phyloP scores from a whole-genome alignment of 2,329 filamentous ascomycete genomes.

The Fusarium sp. region DNA sequence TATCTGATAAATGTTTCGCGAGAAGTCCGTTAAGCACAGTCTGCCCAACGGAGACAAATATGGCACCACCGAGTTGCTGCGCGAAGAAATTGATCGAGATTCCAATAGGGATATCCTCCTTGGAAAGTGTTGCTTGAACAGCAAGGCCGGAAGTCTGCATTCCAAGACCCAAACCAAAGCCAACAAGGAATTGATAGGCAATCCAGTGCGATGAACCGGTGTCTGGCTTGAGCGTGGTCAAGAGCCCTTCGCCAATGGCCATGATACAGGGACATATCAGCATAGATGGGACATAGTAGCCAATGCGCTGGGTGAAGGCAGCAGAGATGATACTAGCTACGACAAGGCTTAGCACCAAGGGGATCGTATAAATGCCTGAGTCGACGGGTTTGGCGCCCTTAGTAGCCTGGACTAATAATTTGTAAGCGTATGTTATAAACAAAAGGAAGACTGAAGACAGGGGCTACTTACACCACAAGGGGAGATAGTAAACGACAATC shows the following conservation, averaged over 20 bases:
- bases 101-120: conserved; percentile 62
- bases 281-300: conserved; percentile 69
- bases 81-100: conserved; percentile 65
- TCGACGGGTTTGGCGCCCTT: conserved; percentile 60
- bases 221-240: conserved; percentile 61
- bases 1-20: conserved; percentile 46
- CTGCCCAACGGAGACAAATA: conserved; percentile 66
- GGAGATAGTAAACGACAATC: conserved; percentile 62
- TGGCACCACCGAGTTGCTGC: conserved; percentile 66
- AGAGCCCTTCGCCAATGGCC: conserved; percentile 62
- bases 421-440: conserved; percentile 20
- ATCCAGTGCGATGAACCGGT: conserved; percentile 64
- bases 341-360: conserved; percentile 64
- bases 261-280: conserved; percentile 58
- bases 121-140: conserved; percentile 61
- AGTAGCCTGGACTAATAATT: conserved; percentile 61
- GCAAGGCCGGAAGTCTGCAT: conserved; percentile 67
- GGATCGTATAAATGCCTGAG: conserved; percentile 65
- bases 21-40: conserved; percentile 60
- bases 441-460: background rate
- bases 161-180: conserved; percentile 65
- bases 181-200: conserved; percentile 65
- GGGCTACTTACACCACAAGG: conserved; percentile 60
- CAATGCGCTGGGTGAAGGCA: conserved; percentile 58
- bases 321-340: conserved; percentile 60